Evolutionary conservation across 192 early-diverging fungal species (phyloP), one percentile per base, ranked within the genome.

Genomic region (Lobosporangium transversale): DNA sequence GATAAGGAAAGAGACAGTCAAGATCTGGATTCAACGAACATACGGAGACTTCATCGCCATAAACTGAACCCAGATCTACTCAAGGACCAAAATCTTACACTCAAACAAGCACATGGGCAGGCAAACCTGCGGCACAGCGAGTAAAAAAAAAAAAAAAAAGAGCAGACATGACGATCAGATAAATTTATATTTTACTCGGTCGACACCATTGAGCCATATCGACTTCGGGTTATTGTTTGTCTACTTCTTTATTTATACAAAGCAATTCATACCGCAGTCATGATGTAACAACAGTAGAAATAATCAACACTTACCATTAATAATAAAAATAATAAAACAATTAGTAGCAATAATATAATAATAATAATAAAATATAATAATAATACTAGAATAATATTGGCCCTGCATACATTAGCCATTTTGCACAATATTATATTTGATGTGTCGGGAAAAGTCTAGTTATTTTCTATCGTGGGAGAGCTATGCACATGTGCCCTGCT

Each of bases 81-180:
- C 20, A n/a, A 37, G 35, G 68, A 70, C 5, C 51, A 43, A 0
- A 15, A 23, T 7, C 24, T 33, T 53, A 43, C 58, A 7, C 33
- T 70, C 11, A 44, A 20, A 24, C 68, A 70, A 33, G 42, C 52
- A 3, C 68, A 70, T 44, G 62, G 62, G 1, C n/a, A 32, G 8
- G 62, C 68, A 58, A 70, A 70, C 52, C 26, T 70, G n/a, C 42
- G 59, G 2, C 68, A 70, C 31, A 31, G 23, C 37, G 37, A 40
- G 37, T 40, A 14, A 40, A 14, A 58, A 40, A 40, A 2, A 53
- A 44, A 21, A 53, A 23, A 15, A 40, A 40, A 40, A 10, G 37
- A n/a, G n/a, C n/a, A n/a, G n/a, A n/a, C n/a, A n/a, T n/a, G n/a
- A n/a, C n/a, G n/a, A n/a, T n/a, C n/a, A n/a, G n/a, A n/a, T n/a